Percentiles rank a stretch among this genome's conserved stretches.
Conservation (phyloP, 768 basidiomycete species). For the Tricholomella constricta region DNA sequence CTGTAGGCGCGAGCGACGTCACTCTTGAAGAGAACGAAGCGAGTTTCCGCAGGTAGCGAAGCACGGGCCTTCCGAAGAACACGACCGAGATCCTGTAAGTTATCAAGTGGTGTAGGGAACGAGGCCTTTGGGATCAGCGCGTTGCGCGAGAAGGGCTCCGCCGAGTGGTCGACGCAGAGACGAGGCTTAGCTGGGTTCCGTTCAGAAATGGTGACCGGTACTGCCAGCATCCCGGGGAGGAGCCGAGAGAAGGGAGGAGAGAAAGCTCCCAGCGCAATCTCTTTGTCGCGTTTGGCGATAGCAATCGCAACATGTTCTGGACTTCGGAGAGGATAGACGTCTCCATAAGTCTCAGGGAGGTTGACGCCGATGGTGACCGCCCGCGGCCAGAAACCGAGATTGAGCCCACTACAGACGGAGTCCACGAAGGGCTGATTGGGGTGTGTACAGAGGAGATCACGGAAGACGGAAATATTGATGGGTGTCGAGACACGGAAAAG, state of each 20-base stretch:
- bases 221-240: neutral
- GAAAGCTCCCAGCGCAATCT: neutral
- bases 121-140: neutral
- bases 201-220: neutral
- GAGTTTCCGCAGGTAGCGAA: neutral
- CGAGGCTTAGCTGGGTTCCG: neutral
- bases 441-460: neutral
- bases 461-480: neutral
- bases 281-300: neutral
- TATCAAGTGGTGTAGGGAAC: neutral
- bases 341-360: conserved; percentile 18
- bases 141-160: neutral
- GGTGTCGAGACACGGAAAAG: neutral
- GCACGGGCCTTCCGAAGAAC: neutral
- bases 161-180: no score
- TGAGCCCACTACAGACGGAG: conserved; percentile 35
- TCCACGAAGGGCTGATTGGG: conserved; percentile 32
- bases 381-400: no score
- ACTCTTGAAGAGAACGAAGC: no score
- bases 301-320: neutral
- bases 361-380: conserved; percentile 20
- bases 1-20: no score
- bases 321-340: neutral
- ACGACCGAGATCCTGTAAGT: neutral
- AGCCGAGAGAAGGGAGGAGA: neutral